Evolutionary conservation across 2,329 filamentous ascomycete species (phyloP), one percentile per base, ranked within the genome.

Genomic region (Botryosphaeria dothidea): DNA sequence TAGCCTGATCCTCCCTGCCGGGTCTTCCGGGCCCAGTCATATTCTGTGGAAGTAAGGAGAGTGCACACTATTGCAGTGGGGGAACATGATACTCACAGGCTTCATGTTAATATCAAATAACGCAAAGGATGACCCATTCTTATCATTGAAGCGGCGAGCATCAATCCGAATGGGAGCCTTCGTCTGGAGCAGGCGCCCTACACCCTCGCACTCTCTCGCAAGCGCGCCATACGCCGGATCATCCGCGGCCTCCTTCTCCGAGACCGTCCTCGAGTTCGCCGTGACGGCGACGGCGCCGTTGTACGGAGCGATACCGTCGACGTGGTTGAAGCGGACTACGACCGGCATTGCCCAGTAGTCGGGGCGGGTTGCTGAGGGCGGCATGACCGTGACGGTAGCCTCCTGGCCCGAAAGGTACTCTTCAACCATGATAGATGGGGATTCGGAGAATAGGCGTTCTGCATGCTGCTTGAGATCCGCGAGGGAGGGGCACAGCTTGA

Each of bases 31-130:
- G 80, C 0, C 81, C 82, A 4, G 80, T 83, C 77, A 82, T 82
- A 54, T 82, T 82, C 76, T 80, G 25, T 29, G n/a, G n/a, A n/a
- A n/a, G n/a, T n/a, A n/a, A n/a, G n/a, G n/a, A n/a, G n/a, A n/a
- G n/a, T n/a, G n/a, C n/a, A n/a, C n/a, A n/a, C n/a, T n/a, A n/a
- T n/a, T n/a, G n/a, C n/a, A n/a, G n/a, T n/a, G n/a, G n/a, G n/a
- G n/a, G n/a, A n/a, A n/a, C n/a, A n/a, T n/a, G n/a, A n/a, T 27
- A 75, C 78, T 73, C 71, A 81, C 79, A 17, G 82, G 82, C 69
- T 84, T 84, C 79, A 84, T 82, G 63, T 84, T 84, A 13, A 84
- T 75, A 70, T 85, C 81, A 67, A 84, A 84, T 19, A 84, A 69
- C 0, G 79, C 80, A 72, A 84, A 84, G 1, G 71, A 71, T 0